Conservation (phyloP, 805 yeast species). For the Candida namnaoensis region DNA sequence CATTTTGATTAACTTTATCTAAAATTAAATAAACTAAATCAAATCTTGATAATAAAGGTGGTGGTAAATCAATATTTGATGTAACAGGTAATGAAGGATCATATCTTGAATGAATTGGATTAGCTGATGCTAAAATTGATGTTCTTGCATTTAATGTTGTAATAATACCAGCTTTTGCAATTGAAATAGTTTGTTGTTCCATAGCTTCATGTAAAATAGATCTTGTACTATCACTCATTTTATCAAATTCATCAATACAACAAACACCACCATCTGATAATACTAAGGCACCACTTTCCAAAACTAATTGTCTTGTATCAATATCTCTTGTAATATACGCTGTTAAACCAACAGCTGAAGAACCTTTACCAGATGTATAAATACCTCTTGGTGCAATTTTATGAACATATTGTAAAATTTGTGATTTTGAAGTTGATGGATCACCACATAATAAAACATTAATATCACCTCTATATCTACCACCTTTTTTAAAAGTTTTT, state of each 20-base stretch:
- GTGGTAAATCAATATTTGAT: conserved; percentile 91
- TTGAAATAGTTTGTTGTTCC: conserved; percentile 98
- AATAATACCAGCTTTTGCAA: conserved; percentile 97
- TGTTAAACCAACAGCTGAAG: conserved; percentile 97
- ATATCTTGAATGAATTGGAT: conserved; percentile 92
- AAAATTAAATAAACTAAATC: conserved; percentile 88
- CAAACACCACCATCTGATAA: conserved; percentile 97
- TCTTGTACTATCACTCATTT: conserved; percentile 90
- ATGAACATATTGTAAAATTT: conserved; percentile 88
- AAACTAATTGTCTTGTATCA: conserved; percentile 86
- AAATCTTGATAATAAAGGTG: conserved; percentile 89
- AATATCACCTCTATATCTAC: conserved; percentile 92
- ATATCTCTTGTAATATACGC: conserved; percentile 94
- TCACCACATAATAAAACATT: conserved; percentile 92
- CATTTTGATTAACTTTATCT: conserved; percentile 82
- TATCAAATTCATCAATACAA: conserved; percentile 98
- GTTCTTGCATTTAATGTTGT: conserved; percentile 96
- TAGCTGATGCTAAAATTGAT: conserved; percentile 91
- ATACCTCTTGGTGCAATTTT: conserved; percentile 97
- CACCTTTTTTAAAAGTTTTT: conserved; percentile 82
- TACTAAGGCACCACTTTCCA: conserved; percentile 95
- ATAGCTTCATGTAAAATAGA: conserved; percentile 96
- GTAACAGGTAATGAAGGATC: conserved; percentile 95
- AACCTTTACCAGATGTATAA: conserved; percentile 97
- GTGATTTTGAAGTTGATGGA: conserved; percentile 97